A percentile compares a stretch with the other conserved stretches of the same genome.
Conservation (phyloP, 768 basidiomycete species). For the Hypholoma fasciculare region DNA sequence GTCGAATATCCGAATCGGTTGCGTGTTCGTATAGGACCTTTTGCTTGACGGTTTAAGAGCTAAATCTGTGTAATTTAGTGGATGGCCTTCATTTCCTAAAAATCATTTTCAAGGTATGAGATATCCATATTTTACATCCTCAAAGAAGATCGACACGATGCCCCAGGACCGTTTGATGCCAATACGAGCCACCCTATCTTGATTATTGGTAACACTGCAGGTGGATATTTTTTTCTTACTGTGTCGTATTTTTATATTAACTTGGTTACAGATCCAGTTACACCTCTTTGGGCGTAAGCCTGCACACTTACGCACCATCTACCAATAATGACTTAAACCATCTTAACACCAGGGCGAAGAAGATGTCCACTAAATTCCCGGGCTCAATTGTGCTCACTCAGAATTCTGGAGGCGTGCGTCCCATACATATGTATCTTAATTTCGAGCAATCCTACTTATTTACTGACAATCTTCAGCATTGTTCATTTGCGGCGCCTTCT, state of each 20-base stretch:
- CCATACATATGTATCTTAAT: background rate
- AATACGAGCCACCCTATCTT: constrained; percentile 41
- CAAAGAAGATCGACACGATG: constrained; percentile 6
- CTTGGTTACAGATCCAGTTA: constrained; percentile 26
- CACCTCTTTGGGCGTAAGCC: constrained; percentile 26
- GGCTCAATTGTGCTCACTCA: constrained; percentile 15
- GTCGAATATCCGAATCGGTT: constrained; percentile 26
- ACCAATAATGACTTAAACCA: background rate
- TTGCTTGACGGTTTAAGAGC: background rate
- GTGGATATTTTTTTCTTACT: constrained; percentile 13
- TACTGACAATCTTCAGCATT: background rate
- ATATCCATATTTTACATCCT: constrained; percentile 7
- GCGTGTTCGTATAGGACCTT: constrained; percentile 20
- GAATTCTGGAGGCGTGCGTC: constrained; percentile 14
- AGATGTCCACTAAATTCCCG: constrained; percentile 23
- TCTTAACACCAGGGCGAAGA: constrained; percentile 33
- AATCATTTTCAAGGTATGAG: background rate
- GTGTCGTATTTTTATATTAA: background rate
- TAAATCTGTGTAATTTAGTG: constrained; percentile 12
- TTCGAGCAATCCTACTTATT: background rate
- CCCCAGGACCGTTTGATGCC: constrained; percentile 30
- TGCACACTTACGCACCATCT: background rate
- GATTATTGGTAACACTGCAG: constrained; percentile 40
- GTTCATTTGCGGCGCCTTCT: background rate
- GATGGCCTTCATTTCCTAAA: constrained; percentile 27